Base-by-base conservation (phyloP, 768 basidiomycete species). In the Terana coerulea region DNA sequence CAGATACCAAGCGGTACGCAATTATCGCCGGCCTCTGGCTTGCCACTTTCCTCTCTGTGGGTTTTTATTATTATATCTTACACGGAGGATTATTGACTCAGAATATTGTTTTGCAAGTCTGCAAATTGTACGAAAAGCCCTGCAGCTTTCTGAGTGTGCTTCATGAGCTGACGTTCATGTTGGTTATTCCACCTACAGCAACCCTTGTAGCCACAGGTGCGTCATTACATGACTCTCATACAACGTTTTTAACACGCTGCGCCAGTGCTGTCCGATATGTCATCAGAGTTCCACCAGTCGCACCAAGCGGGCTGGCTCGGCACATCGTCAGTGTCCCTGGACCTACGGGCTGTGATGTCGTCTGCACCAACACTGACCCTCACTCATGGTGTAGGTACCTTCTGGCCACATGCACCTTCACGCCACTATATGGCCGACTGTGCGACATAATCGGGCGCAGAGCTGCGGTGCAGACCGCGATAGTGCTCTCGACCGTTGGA, bases 231-330 rank as follows among this genome's bases (percentile, higher is more conserved):
- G 15, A n/a, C 21, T 7, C 15, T n/a, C 36, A 14, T 37, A 5
- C 7, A 7, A 37, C 15, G 21, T 19, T 37, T 5, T 31, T 33
- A 11, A 25, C 19, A 24, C 55, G 29, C 29, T 6, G 14, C 31
- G 15, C 24, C 40, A 90, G 88, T 91, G 72, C 61, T 91, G 24
- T 80, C 85, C 1, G 81, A 84, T 14, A 90, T 91, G 52, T 89
- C 86, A 0, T 90, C 87, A 0, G 86, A 90, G 43, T 90, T 88
- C 60, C 68, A 83, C 53, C 81, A 78, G 59, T 85, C 87, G 5
- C 81, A 90, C 62, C 84, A 90, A 65, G 86, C 85, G 0, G 84
- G 84, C 61, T 90, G 89, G 89, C 75, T 91, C 9, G 89, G 89
- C 36, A 91, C 90, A 31, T 73, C 85, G 84, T 88, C 66, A 60